Base-by-base conservation (phyloP, 257 asterid species). In the Lantana camara region DNA sequence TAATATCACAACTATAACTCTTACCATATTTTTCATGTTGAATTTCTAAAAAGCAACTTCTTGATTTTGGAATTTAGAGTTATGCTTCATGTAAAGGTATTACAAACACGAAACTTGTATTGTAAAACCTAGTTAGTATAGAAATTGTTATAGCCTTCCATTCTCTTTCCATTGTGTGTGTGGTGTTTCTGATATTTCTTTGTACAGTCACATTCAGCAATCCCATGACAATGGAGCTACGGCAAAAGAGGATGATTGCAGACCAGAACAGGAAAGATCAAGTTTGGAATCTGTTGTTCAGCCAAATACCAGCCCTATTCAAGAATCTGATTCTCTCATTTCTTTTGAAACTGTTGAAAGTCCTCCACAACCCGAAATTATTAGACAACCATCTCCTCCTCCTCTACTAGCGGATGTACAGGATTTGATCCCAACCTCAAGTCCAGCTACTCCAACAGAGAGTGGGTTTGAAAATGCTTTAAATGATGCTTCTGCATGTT, bases 371-470 rank as follows among this genome's bases (percentile, higher is more conserved):
- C 71, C 73, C 32, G 84, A 82, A 63, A 75, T 85, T 71, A 80
- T 75, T 64, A 77, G 88, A 76, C 91, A 93, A 53, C 96, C 94
- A 57, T 87, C 95, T 63, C 95, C 95, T 23, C 96, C 96, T 54
- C 91, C 97, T 59, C 62, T 87, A 58, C 85, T 85, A 57, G 95
- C 90, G 7, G 94, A 89, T 60, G 90, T 87, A 74, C 98, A 93
- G 64, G 97, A 85, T 76, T 69, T 93, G 75, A 70, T 82, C 78
- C 88, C 88, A 15, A 54, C 78, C 61, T 67, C 87, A 47, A 46
- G 83, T 66, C 48, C 78, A 20, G 63, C 73, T 13, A 58, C 79
- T 40, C 91, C 72, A 45, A 56, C 69, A 29, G 88, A 83, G 46
- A 38, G 71, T 72, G 79, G 66, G 24, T 48, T 70, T 71, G 79